These are phyloP conservation scores for Macrocybe sp. DNA, from an alignment of 1,284 basidiomycete species.

Conservation along the genomic window DNA sequence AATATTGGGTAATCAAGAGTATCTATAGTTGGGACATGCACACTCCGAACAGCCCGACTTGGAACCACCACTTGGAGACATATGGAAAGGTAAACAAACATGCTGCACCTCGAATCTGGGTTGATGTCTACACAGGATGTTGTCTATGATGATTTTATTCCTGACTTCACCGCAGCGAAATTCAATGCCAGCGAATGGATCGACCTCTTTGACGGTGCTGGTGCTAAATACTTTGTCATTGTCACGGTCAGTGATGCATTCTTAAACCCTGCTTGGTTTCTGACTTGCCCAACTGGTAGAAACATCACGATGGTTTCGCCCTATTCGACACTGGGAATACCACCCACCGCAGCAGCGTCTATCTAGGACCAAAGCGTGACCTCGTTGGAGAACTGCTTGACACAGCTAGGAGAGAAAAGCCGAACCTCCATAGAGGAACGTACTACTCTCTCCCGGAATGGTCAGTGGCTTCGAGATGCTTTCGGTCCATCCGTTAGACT, in stretches of 20 bases:
- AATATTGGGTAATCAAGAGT: not conserved
- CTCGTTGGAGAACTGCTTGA: constrained; percentile 48
- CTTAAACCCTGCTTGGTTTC: not conserved
- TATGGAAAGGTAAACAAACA: constrained; percentile 38
- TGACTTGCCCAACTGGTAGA: constrained; percentile 20
- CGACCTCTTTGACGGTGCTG: constrained; percentile 47
- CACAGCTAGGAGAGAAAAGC: constrained; percentile 44
- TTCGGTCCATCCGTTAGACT: not conserved
- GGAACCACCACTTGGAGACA: constrained; percentile 43
- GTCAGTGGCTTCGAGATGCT: constrained; percentile 21
- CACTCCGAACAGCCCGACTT: constrained; percentile 33
- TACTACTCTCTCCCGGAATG: constrained; percentile 52
- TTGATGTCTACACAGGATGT: constrained; percentile 28
- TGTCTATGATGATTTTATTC: constrained; percentile 55
- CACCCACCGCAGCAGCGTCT: constrained; percentile 42
- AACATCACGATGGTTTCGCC: constrained; percentile 46
- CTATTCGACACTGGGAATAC: constrained; percentile 52
- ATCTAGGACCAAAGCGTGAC: constrained; percentile 48
- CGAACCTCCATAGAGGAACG: constrained; percentile 44
- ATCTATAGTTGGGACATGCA: constrained; percentile 36
- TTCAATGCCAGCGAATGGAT: constrained; percentile 54
- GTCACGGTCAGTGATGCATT: constrained; percentile 35
- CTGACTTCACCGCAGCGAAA: constrained; percentile 43
- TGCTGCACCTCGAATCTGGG: not conserved
- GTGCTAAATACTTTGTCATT: constrained; percentile 60